Evolutionary conservation across 2,329 filamentous ascomycete species (phyloP).

Genomic region (Neonectria ditissima): DNA sequence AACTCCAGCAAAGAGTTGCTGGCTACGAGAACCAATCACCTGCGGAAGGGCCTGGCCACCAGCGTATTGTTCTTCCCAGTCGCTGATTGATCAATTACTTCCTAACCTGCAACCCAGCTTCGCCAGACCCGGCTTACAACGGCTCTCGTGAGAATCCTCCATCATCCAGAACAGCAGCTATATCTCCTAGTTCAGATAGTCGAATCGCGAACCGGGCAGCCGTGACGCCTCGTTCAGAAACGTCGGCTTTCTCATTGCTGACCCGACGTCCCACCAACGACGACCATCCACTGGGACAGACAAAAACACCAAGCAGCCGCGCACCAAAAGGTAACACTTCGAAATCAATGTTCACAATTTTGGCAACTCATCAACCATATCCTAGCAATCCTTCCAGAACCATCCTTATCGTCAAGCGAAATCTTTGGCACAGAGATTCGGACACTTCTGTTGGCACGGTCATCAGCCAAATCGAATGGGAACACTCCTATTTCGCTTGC

Average conservation of each 20-base stretch:
- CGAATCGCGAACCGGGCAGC: background rate
- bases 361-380: background rate
- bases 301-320: slow-evolving; percentile 1
- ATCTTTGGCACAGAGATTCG: slow-evolving; percentile 30
- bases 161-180: background rate
- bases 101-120: background rate
- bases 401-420: slow-evolving; percentile 30
- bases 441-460: slow-evolving; percentile 21
- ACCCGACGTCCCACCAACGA: slow-evolving; percentile 10
- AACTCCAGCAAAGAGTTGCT: slow-evolving; percentile 12
- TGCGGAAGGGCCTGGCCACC: background rate
- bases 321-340: slow-evolving; percentile 11
- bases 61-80: background rate
- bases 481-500: slow-evolving; percentile 15
- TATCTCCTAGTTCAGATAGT: background rate
- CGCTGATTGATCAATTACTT: background rate
- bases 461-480: slow-evolving; percentile 18
- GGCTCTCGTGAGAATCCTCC: background rate
- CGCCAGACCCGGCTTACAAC: background rate
- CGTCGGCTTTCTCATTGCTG: slow-evolving; percentile 24
- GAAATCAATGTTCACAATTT: background rate
- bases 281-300: background rate
- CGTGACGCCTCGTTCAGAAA: slow-evolving; percentile 24
- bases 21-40: slow-evolving; percentile 5
- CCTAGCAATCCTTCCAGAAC: slow-evolving; percentile 17